Conservation (phyloP, 2,329 filamentous ascomycete species). For the Helminthosporium solani region DNA sequence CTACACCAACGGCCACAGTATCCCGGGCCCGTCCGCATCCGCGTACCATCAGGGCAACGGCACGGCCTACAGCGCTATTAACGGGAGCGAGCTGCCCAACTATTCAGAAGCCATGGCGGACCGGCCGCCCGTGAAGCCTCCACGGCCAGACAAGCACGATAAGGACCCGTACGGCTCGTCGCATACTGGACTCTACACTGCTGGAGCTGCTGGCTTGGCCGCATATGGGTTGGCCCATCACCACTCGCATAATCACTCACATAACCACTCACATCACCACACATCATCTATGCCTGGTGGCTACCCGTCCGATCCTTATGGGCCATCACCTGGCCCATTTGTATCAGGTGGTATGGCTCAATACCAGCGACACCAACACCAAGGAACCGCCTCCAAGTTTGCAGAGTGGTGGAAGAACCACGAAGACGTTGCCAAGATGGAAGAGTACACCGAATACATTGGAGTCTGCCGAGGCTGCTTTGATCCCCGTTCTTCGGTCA, state of each 20-base stretch:
- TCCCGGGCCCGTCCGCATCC: slow-evolving; percentile 17
- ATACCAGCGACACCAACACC: slow-evolving; percentile 52
- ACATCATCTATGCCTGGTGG: slow-evolving; percentile 31
- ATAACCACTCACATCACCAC: slow-evolving; percentile 20
- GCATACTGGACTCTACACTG: slow-evolving; percentile 48
- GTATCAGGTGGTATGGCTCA: slow-evolving; percentile 46
- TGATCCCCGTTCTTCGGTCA: slow-evolving; percentile 57
- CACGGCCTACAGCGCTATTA: slow-evolving; percentile 28
- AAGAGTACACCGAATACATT: slow-evolving; percentile 67
- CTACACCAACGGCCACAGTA: slow-evolving; percentile 29
- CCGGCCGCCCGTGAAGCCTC: slow-evolving; percentile 34
- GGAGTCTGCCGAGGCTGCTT: slow-evolving; percentile 67
- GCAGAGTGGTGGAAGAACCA: slow-evolving; percentile 64
- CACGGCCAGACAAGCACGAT: slow-evolving; percentile 42
- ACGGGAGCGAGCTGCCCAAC: slow-evolving; percentile 37
- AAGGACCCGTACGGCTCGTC: slow-evolving; percentile 48
- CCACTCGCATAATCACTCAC: slow-evolving; percentile 28
- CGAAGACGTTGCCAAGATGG: slow-evolving; percentile 65
- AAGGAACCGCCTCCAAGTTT: slow-evolving; percentile 57
- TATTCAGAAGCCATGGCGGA: slow-evolving; percentile 28
- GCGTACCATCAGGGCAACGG: slow-evolving; percentile 34
- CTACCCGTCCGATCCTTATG: slow-evolving; percentile 27
- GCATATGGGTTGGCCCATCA: slow-evolving; percentile 49
- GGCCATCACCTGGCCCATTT: slow-evolving; percentile 22
- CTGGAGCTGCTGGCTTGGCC: slow-evolving; percentile 49